These are phyloP conservation scores for Sporothrix pseudoabietina DNA, from an alignment of 2,329 filamentous ascomycete genomes.

Conservation along the genomic window DNA sequence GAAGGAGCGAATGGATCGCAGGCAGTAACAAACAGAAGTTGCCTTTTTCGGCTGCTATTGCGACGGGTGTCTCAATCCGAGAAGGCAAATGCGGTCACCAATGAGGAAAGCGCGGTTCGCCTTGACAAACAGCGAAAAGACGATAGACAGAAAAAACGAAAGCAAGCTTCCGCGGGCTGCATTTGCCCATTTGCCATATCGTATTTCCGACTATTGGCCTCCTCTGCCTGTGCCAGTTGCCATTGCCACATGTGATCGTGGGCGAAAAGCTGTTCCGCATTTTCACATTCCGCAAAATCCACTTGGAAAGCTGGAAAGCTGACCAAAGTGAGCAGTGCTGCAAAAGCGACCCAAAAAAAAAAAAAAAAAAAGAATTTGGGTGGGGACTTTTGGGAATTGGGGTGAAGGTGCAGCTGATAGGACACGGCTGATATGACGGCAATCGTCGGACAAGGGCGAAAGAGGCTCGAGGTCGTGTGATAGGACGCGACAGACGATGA, in stretches of 20 bases:
- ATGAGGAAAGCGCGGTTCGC: not conserved
- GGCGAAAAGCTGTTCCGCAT: not conserved
- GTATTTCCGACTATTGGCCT: not conserved
- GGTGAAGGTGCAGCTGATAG: slow-evolving; percentile 7
- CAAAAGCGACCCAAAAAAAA: not conserved
- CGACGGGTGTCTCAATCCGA: slow-evolving; percentile 24
- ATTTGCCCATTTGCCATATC: not conserved
- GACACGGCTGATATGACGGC: slow-evolving; percentile 9
- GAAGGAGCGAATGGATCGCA: slow-evolving; percentile 24
- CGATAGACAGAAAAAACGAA: slow-evolving; percentile 7
- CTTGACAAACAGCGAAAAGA: slow-evolving; percentile 3
- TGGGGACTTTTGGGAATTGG: not conserved
- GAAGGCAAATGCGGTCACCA: not conserved
- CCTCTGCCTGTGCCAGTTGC: not conserved
- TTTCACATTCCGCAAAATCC: not conserved
- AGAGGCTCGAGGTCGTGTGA: slow-evolving; percentile 26
- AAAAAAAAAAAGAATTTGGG: not conserved
- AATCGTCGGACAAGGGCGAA: slow-evolving; percentile 28
- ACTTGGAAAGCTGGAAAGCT: slow-evolving; percentile 6
- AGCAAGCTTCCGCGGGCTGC: not conserved
- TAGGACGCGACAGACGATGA: slow-evolving; percentile 4
- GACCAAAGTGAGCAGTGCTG: not conserved
- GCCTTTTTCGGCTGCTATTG: slow-evolving; percentile 23
- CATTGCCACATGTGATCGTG: slow-evolving; percentile 18
- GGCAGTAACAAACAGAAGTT: slow-evolving; percentile 16